Evolutionary conservation across 2,329 filamentous ascomycete genomes (phyloP).

Genomic region (Acephala macrosclerotiorum): DNA sequence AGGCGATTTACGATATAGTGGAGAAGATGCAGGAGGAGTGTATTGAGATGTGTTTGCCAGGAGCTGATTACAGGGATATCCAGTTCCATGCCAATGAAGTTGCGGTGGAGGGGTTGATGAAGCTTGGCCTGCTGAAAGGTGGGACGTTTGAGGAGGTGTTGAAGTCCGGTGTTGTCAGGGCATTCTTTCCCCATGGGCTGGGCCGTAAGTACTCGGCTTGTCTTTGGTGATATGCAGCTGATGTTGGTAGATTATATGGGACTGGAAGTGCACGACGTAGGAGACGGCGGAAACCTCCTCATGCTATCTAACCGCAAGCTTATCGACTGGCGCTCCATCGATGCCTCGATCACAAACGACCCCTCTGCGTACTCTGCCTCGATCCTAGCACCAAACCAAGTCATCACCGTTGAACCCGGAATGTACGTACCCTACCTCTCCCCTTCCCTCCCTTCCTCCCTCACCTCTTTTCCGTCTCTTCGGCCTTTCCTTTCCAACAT

Average conservation of each 20-base stretch:
- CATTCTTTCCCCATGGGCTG: conserved; percentile 71
- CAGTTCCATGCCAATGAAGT: conserved; percentile 77
- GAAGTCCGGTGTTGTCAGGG: conserved; percentile 59
- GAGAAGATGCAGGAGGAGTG: conserved; percentile 81
- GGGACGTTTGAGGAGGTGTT: conserved; percentile 62
- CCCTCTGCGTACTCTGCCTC: conserved; percentile 35
- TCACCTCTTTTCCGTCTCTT: too few species aligned
- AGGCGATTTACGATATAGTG: conserved; percentile 79
- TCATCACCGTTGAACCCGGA: conserved; percentile 83
- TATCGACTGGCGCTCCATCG: conserved; percentile 27
- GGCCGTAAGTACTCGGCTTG: conserved; percentile 30
- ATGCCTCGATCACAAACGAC: conserved; percentile 25
- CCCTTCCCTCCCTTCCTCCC: background rate
- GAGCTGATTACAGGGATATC: conserved; percentile 73
- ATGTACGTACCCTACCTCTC: conserved; percentile 52
- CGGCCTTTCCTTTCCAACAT: background rate
- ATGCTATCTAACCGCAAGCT: conserved; percentile 25
- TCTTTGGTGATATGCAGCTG: background rate
- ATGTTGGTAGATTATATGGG: conserved; percentile 61
- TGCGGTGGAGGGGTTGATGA: conserved; percentile 73
- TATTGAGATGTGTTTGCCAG: conserved; percentile 72
- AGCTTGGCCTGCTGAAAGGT: conserved; percentile 75
- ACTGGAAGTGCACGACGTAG: conserved; percentile 69
- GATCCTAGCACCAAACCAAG: conserved; percentile 65
- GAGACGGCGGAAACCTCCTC: conserved; percentile 49